Conservation (phyloP, 305 asterid genomes). For the Fraxinus ornus region DNA sequence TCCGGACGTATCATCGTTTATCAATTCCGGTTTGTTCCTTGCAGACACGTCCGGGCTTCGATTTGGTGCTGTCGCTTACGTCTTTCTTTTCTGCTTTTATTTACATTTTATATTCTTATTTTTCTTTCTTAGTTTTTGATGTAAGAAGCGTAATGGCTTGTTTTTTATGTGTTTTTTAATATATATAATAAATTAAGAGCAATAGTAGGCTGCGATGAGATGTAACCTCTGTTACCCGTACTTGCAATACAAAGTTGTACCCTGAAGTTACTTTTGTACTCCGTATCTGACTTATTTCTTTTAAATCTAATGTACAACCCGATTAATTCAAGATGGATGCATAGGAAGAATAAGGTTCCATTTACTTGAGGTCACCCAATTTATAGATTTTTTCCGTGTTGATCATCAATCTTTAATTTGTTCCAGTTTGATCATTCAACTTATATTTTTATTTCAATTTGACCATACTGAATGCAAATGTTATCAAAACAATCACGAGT, state of each 20-base stretch:
- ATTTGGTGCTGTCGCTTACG: constrained; percentile 29
- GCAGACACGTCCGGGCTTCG: constrained; percentile 51
- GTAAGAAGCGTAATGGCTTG: not conserved
- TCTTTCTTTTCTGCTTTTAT: not conserved
- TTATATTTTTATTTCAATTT: not conserved
- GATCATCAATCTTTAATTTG: not conserved
- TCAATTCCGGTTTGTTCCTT: constrained; percentile 41
- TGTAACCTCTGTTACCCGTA: not conserved
- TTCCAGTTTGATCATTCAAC: not conserved
- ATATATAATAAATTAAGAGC: not conserved
- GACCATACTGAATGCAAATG: not conserved
- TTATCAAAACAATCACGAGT: too few relatives aligned
- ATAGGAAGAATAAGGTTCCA: not conserved
- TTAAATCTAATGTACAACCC: too few relatives aligned
- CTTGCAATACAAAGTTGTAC: not conserved
- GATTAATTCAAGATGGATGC: too few relatives aligned
- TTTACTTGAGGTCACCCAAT: not conserved
- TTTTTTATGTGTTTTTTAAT: too few relatives aligned
- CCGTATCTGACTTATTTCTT: not conserved
- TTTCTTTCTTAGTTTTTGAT: not conserved
- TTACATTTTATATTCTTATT: not conserved
- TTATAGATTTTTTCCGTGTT: too few relatives aligned
- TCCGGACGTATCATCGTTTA: constrained; percentile 45
- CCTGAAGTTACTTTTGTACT: not conserved
- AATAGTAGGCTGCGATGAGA: not conserved